Conservation (phyloP, 2,329 filamentous ascomycete genomes). For the Graphilbum fragrans region DNA sequence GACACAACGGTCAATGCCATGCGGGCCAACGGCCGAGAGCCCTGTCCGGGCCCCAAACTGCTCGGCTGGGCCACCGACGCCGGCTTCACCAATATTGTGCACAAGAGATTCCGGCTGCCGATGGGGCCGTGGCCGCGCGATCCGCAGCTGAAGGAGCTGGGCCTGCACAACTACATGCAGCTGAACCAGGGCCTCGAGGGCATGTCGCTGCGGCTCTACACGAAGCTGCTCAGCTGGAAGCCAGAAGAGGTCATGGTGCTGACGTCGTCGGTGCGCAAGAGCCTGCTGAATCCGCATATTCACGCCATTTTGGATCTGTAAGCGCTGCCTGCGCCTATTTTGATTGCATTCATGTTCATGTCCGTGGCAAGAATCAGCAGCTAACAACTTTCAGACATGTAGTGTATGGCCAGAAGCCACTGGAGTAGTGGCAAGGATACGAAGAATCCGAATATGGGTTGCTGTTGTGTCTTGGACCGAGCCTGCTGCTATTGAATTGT, state of each 20-base stretch:
- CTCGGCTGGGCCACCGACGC: slow-evolving; percentile 28
- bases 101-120: slow-evolving; percentile 31
- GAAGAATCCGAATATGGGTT: too few species aligned
- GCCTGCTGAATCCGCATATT: slow-evolving; percentile 9
- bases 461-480: too few species aligned
- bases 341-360: not conserved
- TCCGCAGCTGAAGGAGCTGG: slow-evolving; percentile 28
- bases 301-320: slow-evolving; percentile 11
- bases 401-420: slow-evolving; percentile 9
- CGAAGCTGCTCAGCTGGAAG: slow-evolving; percentile 14
- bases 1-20: slow-evolving; percentile 10
- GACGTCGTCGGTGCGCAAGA: slow-evolving; percentile 8
- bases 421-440: too few species aligned
- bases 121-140: slow-evolving; percentile 34
- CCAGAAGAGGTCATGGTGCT: slow-evolving; percentile 8
- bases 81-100: slow-evolving; percentile 35
- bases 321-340: not conserved
- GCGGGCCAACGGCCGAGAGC: slow-evolving; percentile 9
- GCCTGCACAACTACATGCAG: slow-evolving; percentile 8
- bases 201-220: slow-evolving; percentile 9
- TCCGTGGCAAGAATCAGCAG: not conserved
- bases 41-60: slow-evolving; percentile 16
- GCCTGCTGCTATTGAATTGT: too few species aligned
- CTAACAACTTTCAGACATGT: slow-evolving; percentile 5
- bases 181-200: slow-evolving; percentile 10